Percentiles rank a stretch among this genome's conserved stretches.
Conservation (phyloP, 2,329 filamentous ascomycete genomes). For the Talaromyces albobiverticillius region DNA sequence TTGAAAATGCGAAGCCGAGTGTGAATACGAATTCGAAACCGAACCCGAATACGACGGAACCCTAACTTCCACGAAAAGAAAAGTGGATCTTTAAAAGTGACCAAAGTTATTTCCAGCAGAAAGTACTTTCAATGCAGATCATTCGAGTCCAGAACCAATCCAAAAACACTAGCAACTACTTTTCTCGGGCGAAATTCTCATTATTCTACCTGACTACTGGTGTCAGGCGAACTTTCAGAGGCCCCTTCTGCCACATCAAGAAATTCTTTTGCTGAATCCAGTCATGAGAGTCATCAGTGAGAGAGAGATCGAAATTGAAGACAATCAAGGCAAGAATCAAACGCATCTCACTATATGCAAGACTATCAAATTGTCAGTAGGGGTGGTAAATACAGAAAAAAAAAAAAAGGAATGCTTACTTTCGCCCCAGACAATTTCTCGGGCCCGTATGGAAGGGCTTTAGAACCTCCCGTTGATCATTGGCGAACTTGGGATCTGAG, state of each 20-base stretch:
- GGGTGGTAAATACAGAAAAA: background rate
- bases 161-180: too few relatives aligned
- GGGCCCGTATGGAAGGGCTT: conserved; percentile 52
- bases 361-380: conserved; percentile 25
- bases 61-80: too few relatives aligned
- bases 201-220: conserved; percentile 15
- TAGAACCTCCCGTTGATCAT: conserved; percentile 44
- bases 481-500: conserved; percentile 28
- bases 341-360: conserved; percentile 53
- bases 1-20: too few relatives aligned
- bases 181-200: too few relatives aligned
- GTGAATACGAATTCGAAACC: too few relatives aligned
- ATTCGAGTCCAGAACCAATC: too few relatives aligned
- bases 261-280: conserved; percentile 44
- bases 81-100: too few relatives aligned
- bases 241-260: conserved; percentile 41
- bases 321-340: conserved; percentile 48
- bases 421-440: conserved; percentile 51
- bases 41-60: too few relatives aligned
- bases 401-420: conserved; percentile 33
- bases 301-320: conserved; percentile 49
- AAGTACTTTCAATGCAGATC: too few relatives aligned
- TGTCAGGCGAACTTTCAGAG: conserved; percentile 37
- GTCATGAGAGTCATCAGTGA: conserved; percentile 34
- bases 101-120: too few relatives aligned